These are phyloP conservation scores for Rhizomucor miehei DNA, from an alignment of 371 early-diverging fungal species.

Conservation along the genomic window DNA sequence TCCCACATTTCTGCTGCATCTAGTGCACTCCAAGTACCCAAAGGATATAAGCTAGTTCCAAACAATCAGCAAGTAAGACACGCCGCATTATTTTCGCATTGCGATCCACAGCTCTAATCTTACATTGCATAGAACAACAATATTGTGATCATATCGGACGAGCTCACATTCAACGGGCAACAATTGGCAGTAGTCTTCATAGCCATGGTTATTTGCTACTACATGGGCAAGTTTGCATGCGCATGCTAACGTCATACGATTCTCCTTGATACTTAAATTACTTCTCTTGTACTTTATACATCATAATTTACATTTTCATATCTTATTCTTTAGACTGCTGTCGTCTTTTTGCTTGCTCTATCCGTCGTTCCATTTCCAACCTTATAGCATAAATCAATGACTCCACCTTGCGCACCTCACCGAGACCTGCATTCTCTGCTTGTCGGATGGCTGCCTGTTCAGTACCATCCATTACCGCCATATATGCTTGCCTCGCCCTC, in stretches of 20 bases:
- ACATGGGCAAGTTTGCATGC: constrained; percentile 49
- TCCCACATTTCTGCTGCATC: constrained; percentile 9
- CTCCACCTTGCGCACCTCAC: no score
- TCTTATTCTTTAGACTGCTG: no score
- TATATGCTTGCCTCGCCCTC: no score
- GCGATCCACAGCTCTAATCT: neutral
- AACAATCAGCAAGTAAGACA: constrained; percentile 35
- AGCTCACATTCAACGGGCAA: constrained; percentile 48
- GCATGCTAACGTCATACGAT: constrained; percentile 11
- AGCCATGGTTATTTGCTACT: constrained; percentile 49
- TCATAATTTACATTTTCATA: no score
- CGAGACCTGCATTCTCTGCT: no score
- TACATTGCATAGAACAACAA: constrained; percentile 30
- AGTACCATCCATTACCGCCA: no score
- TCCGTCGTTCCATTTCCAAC: no score
- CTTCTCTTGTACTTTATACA: no score
- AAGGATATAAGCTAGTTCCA: constrained; percentile 45
- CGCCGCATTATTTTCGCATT: neutral
- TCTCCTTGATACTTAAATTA: neutral
- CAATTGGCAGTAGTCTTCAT: constrained; percentile 47
- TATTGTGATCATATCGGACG: constrained; percentile 44
- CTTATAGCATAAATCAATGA: no score
- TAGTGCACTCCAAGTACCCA: constrained; percentile 26
- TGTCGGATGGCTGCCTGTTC: no score
- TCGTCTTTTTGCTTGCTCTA: no score